Evolutionary conservation across 495 filamentous ascomycete species (phyloP), one percentile per base, ranked within the genome.

Genomic region (Aspergillus funiculosus): DNA sequence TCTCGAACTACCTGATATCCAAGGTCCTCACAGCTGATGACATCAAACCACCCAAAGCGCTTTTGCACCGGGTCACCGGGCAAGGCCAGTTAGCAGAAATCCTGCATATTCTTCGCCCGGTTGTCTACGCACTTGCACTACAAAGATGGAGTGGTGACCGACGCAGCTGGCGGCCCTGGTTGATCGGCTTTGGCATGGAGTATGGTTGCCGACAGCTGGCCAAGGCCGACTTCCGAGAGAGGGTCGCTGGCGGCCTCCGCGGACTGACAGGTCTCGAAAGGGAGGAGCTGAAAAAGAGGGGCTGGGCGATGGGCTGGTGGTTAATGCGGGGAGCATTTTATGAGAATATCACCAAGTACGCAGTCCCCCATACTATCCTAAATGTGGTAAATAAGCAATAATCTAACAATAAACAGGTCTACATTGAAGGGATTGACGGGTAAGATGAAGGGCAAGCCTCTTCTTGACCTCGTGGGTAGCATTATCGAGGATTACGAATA

Each of bases 401-500:
- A 39, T 35, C 68, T 75, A 56, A 76, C 56, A 41, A 18, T 11
- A 18, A 32, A 43, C 47, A 83, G 79, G 57, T 65, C 73, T 5
- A 77, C 83, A 65, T 62, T 87, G 36, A 74, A 76, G 50, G 68
- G 69, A 21, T 32, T 84, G 14, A 81, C 86, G 2, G 64, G 59
- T 19, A 86, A 79, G 55, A 77, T 96, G 55, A 82, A 81, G 53
- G 75, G 76, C 31, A 85, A 85, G 56, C 83, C 85, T 35, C 67
- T 95, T 58, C 75, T 94, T 39, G 82, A 85, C 53, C 67, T 97
- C 53, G 70, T 96, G 11, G 81, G 78, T 1, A 89, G 82, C 40
- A 77, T 98, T 17, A 57, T 97, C 43, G 90, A 94, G 61, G 94
- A 98, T 59, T 97, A 97, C 56, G 87, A 94, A 60, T 96, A 92